Conservation (phyloP, 2,329 filamentous ascomycete species). For the Calonectria fujianensis region DNA sequence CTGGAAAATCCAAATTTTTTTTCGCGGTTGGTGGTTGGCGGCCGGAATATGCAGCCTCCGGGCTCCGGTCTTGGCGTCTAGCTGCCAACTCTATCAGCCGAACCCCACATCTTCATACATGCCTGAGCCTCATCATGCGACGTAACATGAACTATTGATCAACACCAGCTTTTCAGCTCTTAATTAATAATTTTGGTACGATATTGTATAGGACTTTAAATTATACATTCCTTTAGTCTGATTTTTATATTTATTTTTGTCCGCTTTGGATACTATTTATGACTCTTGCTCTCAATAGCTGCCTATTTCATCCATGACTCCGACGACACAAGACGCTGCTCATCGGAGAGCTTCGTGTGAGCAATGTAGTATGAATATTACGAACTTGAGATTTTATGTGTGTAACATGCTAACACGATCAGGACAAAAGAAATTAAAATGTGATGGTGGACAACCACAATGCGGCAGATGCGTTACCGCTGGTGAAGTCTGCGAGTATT, state of each 20-base stretch:
- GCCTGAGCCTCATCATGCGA: neutral
- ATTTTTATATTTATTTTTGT: no score
- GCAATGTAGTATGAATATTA: slow-evolving; percentile 49
- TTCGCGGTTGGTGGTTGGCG: slow-evolving; percentile 53
- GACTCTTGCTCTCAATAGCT: neutral
- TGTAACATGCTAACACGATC: slow-evolving; percentile 21
- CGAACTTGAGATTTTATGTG: neutral
- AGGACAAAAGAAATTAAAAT: slow-evolving; percentile 56
- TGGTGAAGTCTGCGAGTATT: slow-evolving; percentile 49
- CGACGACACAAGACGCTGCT: slow-evolving; percentile 39
- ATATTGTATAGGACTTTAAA: neutral
- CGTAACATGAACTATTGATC: neutral
- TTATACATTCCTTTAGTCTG: neutral
- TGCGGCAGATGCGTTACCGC: slow-evolving; percentile 47
- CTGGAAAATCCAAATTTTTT: slow-evolving; percentile 57
- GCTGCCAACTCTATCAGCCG: slow-evolving; percentile 9
- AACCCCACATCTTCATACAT: neutral
- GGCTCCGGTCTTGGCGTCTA: slow-evolving; percentile 48
- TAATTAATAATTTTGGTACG: neutral
- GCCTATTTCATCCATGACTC: slow-evolving; percentile 35
- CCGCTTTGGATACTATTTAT: neutral
- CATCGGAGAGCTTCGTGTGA: slow-evolving; percentile 54
- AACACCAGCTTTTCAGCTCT: neutral
- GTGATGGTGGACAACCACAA: slow-evolving; percentile 49
- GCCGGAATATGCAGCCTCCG: slow-evolving; percentile 62